Conservation (phyloP, 2,329 filamentous ascomycete genomes). For the Aspergillus puulaauensis region DNA sequence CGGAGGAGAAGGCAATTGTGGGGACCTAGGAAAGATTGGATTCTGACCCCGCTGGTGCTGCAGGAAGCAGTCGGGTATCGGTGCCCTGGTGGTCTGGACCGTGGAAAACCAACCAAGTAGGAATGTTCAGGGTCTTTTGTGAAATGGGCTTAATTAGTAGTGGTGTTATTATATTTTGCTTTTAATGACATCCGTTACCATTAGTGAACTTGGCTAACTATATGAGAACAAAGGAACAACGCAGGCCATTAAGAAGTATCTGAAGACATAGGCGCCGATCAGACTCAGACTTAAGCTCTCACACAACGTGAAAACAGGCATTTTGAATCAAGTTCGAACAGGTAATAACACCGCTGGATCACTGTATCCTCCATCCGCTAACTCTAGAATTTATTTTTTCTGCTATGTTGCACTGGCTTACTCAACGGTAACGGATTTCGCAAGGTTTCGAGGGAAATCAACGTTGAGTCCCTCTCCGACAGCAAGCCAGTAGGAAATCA, state of each 20-base stretch:
- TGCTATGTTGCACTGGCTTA: conserved; percentile 49
- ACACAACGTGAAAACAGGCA: conserved; percentile 1
- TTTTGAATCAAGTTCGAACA: background rate
- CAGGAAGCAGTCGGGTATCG: background rate
- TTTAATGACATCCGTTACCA: background rate
- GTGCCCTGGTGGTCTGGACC: background rate
- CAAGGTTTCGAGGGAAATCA: conserved; percentile 97
- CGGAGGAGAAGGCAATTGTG: background rate
- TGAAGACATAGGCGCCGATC: background rate
- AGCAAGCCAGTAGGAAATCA: conserved; percentile 98
- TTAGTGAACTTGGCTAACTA: background rate
- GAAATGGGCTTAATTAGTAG: background rate
- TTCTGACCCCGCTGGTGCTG: background rate
- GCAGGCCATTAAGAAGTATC: background rate
- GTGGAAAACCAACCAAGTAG: background rate
- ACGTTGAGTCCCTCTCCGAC: conserved; percentile 95
- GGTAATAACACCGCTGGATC: conserved; percentile 2
- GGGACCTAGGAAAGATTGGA: background rate
- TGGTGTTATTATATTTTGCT: too few species aligned
- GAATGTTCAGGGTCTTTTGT: background rate
- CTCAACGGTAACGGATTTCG: conserved; percentile 98
- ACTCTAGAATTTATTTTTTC: background rate
- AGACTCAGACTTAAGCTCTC: conserved; percentile 5
- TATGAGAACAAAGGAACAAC: background rate
- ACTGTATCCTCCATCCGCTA: conserved; percentile 5